Conservation (phyloP, 495 filamentous ascomycete species). For the Friedmanniomyces endolithicus region DNA sequence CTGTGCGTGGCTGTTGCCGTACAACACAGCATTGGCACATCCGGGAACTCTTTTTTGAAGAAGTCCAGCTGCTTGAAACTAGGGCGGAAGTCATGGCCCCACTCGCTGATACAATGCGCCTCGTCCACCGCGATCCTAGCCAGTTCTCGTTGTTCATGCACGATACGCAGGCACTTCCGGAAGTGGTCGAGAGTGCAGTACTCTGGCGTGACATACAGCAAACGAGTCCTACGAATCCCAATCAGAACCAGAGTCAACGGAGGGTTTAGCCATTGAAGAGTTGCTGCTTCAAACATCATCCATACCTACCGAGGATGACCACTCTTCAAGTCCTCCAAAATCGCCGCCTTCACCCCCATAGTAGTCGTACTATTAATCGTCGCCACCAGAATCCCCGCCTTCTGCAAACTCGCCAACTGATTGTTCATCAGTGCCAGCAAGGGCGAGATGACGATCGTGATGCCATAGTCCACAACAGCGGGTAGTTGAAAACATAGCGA, state of each 20-base stretch:
- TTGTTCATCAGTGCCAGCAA: slow-evolving; percentile 89
- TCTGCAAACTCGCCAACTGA: slow-evolving; percentile 70
- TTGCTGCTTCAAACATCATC: slow-evolving; percentile 1
- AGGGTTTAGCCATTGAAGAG: no score
- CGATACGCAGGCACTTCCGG: slow-evolving; percentile 54
- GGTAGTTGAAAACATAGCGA: slow-evolving; percentile 90
- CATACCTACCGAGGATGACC: slow-evolving; percentile 52
- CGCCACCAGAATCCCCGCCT: slow-evolving; percentile 62
- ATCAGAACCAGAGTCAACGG: no score
- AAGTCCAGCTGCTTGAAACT: slow-evolving; percentile 80
- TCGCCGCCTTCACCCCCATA: slow-evolving; percentile 46
- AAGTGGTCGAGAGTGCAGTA: slow-evolving; percentile 69
- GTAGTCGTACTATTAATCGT: slow-evolving; percentile 77
- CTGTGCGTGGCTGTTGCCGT: slow-evolving; percentile 78
- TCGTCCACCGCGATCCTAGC: slow-evolving; percentile 83
- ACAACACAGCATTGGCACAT: slow-evolving; percentile 77
- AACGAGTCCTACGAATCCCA: slow-evolving; percentile 38
- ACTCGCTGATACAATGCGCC: slow-evolving; percentile 94
- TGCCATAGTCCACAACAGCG: slow-evolving; percentile 73
- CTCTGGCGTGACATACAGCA: slow-evolving; percentile 91
- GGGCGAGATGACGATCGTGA: slow-evolving; percentile 86
- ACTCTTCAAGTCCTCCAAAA: slow-evolving; percentile 67
- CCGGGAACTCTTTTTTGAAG: slow-evolving; percentile 69
- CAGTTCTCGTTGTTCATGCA: slow-evolving; percentile 73
- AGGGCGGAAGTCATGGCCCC: slow-evolving; percentile 95